Percentiles rank a stretch among this genome's conserved stretches.
Conservation (phyloP, 2,329 filamentous ascomycete species). For the Magnaporthiopsis rhizophila region DNA sequence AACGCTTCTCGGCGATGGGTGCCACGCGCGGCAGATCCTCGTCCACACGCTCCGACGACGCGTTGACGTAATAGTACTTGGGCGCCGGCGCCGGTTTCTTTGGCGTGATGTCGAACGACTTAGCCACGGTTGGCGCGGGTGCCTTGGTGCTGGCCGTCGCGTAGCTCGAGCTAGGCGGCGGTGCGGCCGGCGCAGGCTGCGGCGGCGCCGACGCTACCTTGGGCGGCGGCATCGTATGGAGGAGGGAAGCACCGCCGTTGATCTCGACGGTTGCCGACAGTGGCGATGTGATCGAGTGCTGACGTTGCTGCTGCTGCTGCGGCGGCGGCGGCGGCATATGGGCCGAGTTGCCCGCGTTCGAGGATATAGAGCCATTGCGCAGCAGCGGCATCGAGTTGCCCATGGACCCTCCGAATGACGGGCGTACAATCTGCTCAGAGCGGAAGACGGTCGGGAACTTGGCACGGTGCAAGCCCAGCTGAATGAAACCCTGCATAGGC, state of each 20-base stretch:
- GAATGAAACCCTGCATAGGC: constrained; percentile 21
- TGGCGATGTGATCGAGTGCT: constrained; percentile 7
- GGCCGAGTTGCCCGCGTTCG: background rate
- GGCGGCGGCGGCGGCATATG: background rate
- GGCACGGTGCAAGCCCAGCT: constrained; percentile 20
- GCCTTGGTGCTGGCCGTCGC: constrained; percentile 1
- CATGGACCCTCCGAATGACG: constrained; percentile 3
- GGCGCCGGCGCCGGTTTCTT: constrained; percentile 14
- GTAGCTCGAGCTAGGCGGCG: constrained; percentile 11
- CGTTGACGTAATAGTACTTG: constrained; percentile 22
- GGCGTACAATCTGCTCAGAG: constrained; percentile 15
- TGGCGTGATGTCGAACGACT: constrained; percentile 20
- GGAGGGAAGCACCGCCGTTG: constrained; percentile 3
- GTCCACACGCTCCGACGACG: constrained; percentile 23
- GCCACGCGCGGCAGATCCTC: constrained; percentile 19
- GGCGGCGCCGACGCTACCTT: background rate
- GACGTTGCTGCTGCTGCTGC: background rate
- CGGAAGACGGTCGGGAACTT: constrained; percentile 23
- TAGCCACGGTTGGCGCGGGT: background rate
- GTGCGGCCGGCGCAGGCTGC: constrained; percentile 2
- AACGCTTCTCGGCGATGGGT: constrained; percentile 4
- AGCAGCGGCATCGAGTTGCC: constrained; percentile 8
- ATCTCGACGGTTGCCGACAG: background rate
- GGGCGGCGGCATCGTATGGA: constrained; percentile 4
- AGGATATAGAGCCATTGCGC: constrained; percentile 2